Base-by-base conservation (phyloP, 179 eudicot genomes). In the Sideroxylon spinosum region DNA sequence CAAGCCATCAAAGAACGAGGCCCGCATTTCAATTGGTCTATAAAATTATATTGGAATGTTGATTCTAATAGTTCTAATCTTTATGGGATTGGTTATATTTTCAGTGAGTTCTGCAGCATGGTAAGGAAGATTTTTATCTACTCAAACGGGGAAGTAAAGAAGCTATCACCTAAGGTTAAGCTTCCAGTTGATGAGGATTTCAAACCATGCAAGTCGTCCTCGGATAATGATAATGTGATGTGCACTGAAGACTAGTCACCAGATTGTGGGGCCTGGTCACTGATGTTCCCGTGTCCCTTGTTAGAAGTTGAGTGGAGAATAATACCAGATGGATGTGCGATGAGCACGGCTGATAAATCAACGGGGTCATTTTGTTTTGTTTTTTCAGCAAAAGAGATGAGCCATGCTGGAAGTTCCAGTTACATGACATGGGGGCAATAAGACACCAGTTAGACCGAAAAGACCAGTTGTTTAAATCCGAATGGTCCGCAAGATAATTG, bases 101-200 rank as follows among this genome's bases (percentile, higher is more conserved):
- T 19, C 89, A 95, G 98, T 78, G 98, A 95, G 85, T 95, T 95
- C 84, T 91, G 98, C 82, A 83, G 83, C 86, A 95, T 95, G 97
- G 98, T 88, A 71, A 86, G 86, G 86, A 95, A 93, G 84, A 91
- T 95, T 46, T 90, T 85, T 71, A 88, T 95, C 82, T 95, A 89
- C 83, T 90, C 98, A 17, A 82, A 86, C 9, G 97, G 93, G 70
- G 97, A 95, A 90, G 98, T 88, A 22, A 92, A 88, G 86, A 95
- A 84, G 78, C 91, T 95, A 28, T 83, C 89, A 2, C 91, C 97
- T 6, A 88, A 90, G 90, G 85, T 76, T 67, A 90, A 93, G 73
- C 86, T 87, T 68, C 85, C 87, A 0, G 79, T 78, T 7, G 71
- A 26, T 63, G 85, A 83, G 61, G 94, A 87, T 37, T 81, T 78